These are phyloP conservation scores for Trichosporon sp. DNA, from an alignment of 1,284 basidiomycete species.

Conservation along the genomic window DNA sequence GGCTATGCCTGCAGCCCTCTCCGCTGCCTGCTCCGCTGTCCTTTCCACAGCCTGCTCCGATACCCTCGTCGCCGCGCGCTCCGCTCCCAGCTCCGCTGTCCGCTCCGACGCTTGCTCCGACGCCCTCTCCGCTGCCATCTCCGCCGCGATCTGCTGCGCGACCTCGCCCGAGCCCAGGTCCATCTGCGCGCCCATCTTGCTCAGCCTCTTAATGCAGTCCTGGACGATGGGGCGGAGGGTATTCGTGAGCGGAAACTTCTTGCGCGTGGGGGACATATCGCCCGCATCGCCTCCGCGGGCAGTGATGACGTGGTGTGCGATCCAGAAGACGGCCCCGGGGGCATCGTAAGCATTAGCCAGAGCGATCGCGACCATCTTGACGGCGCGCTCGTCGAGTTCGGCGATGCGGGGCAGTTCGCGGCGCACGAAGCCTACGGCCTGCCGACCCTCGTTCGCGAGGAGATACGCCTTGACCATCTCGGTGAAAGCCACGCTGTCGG, in stretches of 20 bases:
- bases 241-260: not conserved
- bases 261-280: not conserved
- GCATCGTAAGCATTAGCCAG: constrained; percentile 7
- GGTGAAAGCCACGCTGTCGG: constrained; percentile 8
- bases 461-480: constrained; percentile 6
- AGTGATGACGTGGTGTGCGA: constrained; percentile 7
- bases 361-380: constrained; percentile 12
- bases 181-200: not conserved
- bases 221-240: not conserved
- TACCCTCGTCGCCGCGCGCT: too few relatives aligned
- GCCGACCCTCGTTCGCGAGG: not conserved
- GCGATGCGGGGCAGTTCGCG: constrained; percentile 4
- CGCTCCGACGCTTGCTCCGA: too few relatives aligned
- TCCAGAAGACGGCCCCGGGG: constrained; percentile 13
- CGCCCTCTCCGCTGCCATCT: not conserved
- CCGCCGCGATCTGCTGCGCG: not conserved
- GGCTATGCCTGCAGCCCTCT: not conserved
- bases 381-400: constrained; percentile 1
- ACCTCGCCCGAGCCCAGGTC: not conserved
- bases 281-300: not conserved
- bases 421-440: constrained; percentile 7
- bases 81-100: too few relatives aligned
- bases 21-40: not conserved
- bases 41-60: too few relatives aligned
- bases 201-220: not conserved